Percentiles rank a stretch among this genome's conserved stretches.
phyloP scores from a whole-genome alignment of 2,329 filamentous ascomycete species.

The Stromatinia cepivora region DNA sequence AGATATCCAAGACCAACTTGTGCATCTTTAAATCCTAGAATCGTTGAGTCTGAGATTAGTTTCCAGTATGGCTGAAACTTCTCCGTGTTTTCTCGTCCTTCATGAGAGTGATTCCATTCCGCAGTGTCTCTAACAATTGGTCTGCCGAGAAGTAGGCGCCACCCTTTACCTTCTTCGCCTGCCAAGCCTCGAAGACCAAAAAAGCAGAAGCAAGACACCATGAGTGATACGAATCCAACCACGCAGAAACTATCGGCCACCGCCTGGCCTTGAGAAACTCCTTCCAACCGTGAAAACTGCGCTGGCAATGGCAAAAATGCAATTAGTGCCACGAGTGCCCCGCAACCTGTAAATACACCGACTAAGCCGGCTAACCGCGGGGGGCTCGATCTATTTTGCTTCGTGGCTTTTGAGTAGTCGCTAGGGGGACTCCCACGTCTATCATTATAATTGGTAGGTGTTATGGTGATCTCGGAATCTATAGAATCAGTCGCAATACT shows the following conservation, averaged over 20 bases:
- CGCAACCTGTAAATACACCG: slow-evolving; percentile 88
- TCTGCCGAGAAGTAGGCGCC: slow-evolving; percentile 56
- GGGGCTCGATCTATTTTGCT: slow-evolving; percentile 47
- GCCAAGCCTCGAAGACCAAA: slow-evolving; percentile 68
- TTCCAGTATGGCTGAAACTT: slow-evolving; percentile 56
- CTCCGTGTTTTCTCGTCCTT: slow-evolving; percentile 12
- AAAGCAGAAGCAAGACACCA: slow-evolving; percentile 73
- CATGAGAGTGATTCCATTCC: slow-evolving; percentile 1
- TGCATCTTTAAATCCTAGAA: slow-evolving; percentile 71
- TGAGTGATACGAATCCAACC: slow-evolving; percentile 70
- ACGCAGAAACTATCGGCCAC: slow-evolving; percentile 86
- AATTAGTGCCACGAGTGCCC: slow-evolving; percentile 78
- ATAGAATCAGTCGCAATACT: slow-evolving; percentile 66
- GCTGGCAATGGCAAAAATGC: slow-evolving; percentile 87
- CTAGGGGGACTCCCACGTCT: slow-evolving; percentile 21
- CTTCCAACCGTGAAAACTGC: slow-evolving; percentile 68
- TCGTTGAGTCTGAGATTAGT: slow-evolving; percentile 61
- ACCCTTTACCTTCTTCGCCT: slow-evolving; percentile 78
- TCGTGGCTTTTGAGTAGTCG: slow-evolving; percentile 26
- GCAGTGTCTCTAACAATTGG: slow-evolving; percentile 27
- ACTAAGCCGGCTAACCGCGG: slow-evolving; percentile 80
- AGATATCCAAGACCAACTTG: slow-evolving; percentile 86
- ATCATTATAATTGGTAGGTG: slow-evolving; percentile 55
- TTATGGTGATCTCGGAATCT: slow-evolving; percentile 74
- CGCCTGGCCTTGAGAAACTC: slow-evolving; percentile 71